Evolutionary conservation across 805 yeast species (phyloP), one percentile per base, ranked within the genome.

Genomic region (Ascoidea asiatica): DNA sequence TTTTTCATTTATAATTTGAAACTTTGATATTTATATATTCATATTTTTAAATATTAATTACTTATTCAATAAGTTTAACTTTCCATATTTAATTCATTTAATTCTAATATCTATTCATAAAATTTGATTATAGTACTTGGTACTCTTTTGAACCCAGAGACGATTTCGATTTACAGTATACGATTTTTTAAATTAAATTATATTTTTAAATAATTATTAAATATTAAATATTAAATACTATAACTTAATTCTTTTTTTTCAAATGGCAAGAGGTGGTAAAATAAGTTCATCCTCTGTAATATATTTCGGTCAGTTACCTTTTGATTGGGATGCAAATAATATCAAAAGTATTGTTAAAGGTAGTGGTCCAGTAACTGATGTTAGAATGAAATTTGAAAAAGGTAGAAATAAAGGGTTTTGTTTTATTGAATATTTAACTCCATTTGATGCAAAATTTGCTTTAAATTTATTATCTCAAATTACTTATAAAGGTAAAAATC

Each of bases 281-380:
- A 21, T 21, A 60, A 68, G 7, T 15, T 29, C 35, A 29, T 46
- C 49, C 5, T 20, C 73, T 37, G 77, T 77, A 19, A 57, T 79
- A 19, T 79, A 74, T 52, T 51, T 79, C 13, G 86, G 85, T 15
- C 73, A 72, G 52, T 63, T 82, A 21, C 92, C 92, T 1, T 72
- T 71, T 50, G 79, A 78, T 48, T 83, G 92, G 92, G 77, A 70
- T 49, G 79, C 73, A 45, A 74, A 73, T 43, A 73, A 70, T 15
- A 65, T 82, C 35, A 73, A 77, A 44, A 73, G 78, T 22, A 73
- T 82, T 8, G 79, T 81, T 20, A 78, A 83, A 44, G 89, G 89
- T 1, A 69, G 83, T 7, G 92, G 92, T 1, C 72, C 74, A 2
- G 74, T 83, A 21, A 77, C 78, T 15, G 85, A 79, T 50, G 80